Evolutionary conservation across 2,329 filamentous ascomycete genomes (phyloP).

Genomic region (Fusarium incarnatum): DNA sequence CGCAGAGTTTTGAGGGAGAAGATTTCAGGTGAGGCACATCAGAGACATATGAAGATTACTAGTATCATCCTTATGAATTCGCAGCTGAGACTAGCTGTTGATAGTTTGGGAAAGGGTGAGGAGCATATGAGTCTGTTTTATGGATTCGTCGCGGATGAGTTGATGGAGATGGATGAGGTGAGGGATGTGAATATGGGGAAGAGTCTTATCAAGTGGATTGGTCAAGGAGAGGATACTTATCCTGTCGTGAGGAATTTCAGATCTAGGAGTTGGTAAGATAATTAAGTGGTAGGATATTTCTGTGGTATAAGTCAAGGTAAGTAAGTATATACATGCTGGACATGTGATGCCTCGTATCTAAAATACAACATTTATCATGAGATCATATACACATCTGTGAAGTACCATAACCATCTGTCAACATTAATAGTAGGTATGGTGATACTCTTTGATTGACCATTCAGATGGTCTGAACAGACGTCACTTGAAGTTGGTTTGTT

Average conservation of each 20-base stretch:
- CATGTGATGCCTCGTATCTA: not conserved
- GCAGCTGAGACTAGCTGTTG: conserved; percentile 18
- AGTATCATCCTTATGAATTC: conserved; percentile 24
- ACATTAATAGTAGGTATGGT: not conserved
- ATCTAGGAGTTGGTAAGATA: not conserved
- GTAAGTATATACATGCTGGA: not conserved
- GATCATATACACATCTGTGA: not conserved
- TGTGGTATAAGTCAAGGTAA: not conserved
- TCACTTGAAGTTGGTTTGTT: conserved; percentile 19
- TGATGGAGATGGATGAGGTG: conserved; percentile 7
- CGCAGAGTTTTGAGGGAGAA: not conserved
- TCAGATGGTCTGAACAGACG: conserved; percentile 1
- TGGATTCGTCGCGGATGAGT: conserved; percentile 24
- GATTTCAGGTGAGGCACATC: conserved; percentile 4
- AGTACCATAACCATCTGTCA: no score
- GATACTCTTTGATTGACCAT: not conserved
- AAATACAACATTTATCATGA: not conserved
- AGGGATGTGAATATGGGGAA: conserved; percentile 7
- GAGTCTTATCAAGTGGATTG: conserved; percentile 10
- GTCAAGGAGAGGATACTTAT: not conserved
- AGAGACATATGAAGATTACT: conserved; percentile 8
- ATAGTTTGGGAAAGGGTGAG: not conserved
- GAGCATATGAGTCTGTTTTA: conserved; percentile 26
- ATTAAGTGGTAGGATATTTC: not conserved
- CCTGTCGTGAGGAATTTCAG: conserved; percentile 7